These are phyloP conservation scores for Microthlaspi erraticum DNA, from an alignment of 345 rosid genomes.

Conservation along the genomic window DNA sequence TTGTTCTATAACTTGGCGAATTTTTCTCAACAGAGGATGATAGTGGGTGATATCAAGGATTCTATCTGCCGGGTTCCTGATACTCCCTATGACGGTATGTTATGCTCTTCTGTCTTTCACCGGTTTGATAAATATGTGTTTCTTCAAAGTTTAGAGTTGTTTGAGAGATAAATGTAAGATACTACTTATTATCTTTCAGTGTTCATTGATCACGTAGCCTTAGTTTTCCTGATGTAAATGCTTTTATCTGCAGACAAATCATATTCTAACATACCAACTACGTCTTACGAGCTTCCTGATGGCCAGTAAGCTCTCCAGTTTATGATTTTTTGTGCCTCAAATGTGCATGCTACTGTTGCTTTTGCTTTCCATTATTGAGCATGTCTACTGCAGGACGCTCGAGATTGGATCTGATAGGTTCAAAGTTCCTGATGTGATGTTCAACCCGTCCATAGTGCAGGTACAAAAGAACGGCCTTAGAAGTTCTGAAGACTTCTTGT, in stretches of 20 bases:
- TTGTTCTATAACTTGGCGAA: conserved; percentile 26
- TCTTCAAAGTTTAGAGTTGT: conserved; percentile 1
- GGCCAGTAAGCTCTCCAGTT: conserved; percentile 83
- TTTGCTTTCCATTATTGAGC: conserved; percentile 18
- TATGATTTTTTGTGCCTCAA: conserved; percentile 15
- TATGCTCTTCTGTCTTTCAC: conserved; percentile 31
- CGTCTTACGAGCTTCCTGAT: conserved; percentile 99
- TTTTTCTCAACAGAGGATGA: conserved; percentile 69
- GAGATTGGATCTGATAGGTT: conserved; percentile 98
- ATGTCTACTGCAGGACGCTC: conserved; percentile 66
- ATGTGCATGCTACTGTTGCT: conserved; percentile 4
- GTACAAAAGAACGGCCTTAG: conserved; percentile 42
- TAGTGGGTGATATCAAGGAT: conserved; percentile 97
- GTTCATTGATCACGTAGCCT: conserved; percentile 4
- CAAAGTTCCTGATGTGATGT: conserved; percentile 94
- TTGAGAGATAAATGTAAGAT: conserved; percentile 20
- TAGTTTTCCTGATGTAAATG: conserved; percentile 28
- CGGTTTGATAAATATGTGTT: conserved; percentile 10
- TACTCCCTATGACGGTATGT: conserved; percentile 90
- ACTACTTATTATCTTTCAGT: background rate
- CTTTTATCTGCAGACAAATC: conserved; percentile 63
- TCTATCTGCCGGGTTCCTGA: conserved; percentile 97
- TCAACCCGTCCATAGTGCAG: conserved; percentile 88
- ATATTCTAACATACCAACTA: conserved; percentile 96
- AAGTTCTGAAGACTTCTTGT: conserved; percentile 8